These are phyloP conservation scores for Pyracantha coccinea DNA, from an alignment of 331 rosid genomes.

Conservation along the genomic window DNA sequence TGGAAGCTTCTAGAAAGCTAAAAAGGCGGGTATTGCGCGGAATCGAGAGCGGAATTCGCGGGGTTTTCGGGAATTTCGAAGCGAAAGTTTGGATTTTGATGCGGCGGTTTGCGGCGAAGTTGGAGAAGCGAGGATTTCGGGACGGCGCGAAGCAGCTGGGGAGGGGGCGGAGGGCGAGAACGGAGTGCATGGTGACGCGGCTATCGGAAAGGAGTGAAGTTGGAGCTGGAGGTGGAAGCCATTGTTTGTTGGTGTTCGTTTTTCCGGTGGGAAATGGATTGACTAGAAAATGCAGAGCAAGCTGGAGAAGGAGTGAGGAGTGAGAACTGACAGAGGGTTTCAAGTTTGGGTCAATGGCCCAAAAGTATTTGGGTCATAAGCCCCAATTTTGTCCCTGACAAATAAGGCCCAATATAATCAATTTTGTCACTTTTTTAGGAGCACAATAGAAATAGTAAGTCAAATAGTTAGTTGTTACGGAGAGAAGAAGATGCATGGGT, in stretches of 20 bases:
- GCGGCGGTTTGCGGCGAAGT: conserved; percentile 24
- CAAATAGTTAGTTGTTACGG: too few relatives aligned
- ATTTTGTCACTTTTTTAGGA: too few relatives aligned
- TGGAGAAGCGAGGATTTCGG: not conserved
- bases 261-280: not conserved
- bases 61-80: conserved; percentile 4
- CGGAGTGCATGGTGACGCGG: conserved; percentile 34
- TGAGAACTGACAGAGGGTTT: not conserved
- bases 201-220: not conserved
- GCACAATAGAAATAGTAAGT: too few relatives aligned
- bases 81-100: conserved; percentile 19
- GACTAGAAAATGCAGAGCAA: not conserved
- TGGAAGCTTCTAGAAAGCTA: conserved; percentile 11
- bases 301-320: not conserved
- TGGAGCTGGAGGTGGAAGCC: not conserved
- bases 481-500: not conserved
- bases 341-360: not conserved
- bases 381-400: not conserved
- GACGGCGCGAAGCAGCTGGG: conserved; percentile 10
- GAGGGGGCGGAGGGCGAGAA: conserved; percentile 16
- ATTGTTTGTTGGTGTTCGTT: not conserved
- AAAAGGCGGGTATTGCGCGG: conserved; percentile 8
- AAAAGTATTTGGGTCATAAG: not conserved
- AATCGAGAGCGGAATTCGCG: conserved; percentile 13
- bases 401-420: not conserved